A percentile compares a stretch with the other conserved stretches of the same genome.
Evolutionary conservation across 257 asterid genomes (phyloP).

Genomic region (Fraxinus pennsylvanica): DNA sequence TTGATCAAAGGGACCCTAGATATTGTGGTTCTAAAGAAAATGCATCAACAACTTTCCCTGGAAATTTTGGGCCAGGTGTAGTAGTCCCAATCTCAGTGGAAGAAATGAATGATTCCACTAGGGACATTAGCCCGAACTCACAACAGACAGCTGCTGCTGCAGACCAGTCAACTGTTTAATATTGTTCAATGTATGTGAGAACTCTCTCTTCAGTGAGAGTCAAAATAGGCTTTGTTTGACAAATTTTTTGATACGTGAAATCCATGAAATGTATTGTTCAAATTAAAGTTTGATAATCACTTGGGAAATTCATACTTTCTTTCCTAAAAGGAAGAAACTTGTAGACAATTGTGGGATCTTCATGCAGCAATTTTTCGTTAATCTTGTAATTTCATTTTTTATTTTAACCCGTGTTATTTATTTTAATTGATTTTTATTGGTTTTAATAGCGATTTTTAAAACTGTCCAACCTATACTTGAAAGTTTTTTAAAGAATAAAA

Average conservation of each 20-base stretch:
- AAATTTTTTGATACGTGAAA: too few relatives aligned
- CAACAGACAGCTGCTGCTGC: not conserved
- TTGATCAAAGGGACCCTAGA: constrained; percentile 34
- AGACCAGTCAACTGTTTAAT: not conserved
- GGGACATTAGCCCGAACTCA: not conserved
- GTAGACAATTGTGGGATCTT: not conserved
- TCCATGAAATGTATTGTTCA: too few relatives aligned
- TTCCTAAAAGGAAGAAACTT: not conserved
- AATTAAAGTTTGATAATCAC: too few relatives aligned
- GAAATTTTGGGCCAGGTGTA: not conserved
- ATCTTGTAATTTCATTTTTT: not conserved
- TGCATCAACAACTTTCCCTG: not conserved
- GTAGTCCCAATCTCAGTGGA: constrained; percentile 17
- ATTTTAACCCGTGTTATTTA: not conserved
- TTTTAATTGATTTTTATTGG: too few relatives aligned
- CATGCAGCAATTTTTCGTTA: too few relatives aligned
- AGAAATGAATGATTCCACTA: constrained; percentile 5
- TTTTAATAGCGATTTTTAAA: too few relatives aligned
- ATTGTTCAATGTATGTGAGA: not conserved
- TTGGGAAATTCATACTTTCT: too few relatives aligned
- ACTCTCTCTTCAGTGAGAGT: not conserved
- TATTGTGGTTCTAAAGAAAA: constrained; percentile 14
- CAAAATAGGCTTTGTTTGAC: not conserved
- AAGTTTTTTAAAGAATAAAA: too few relatives aligned
- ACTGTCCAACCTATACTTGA: too few relatives aligned